Evolutionary conservation across 495 filamentous ascomycete genomes (phyloP), one percentile per base, ranked within the genome.

Genomic region (Hypoxylon subgilvum): DNA sequence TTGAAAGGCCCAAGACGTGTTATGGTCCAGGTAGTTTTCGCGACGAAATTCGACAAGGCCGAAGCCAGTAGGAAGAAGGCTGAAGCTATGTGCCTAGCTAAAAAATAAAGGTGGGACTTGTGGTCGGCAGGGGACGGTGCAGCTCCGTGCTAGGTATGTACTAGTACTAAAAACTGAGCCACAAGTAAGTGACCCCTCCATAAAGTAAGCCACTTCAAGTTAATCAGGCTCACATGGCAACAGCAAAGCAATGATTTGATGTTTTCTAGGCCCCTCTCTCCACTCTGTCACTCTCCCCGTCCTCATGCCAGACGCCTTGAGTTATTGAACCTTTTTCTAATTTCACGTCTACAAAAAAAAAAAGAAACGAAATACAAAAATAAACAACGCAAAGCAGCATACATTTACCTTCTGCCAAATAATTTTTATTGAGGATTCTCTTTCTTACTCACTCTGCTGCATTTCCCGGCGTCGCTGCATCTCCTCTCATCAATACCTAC

Each of bases 151-250:
- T 8, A 4, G 23, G 31, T 34, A 34, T 3, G n/a, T n/a, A n/a
- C 8, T 34, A 34, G 31, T 12, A 5, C 31, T 12, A 3, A 5
- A 3, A 10, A 34, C 3, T 12, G n/a, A 49, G 42, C 41, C 52
- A 49, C 30, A 49, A 35, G 32, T 22, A 22, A 18, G 3, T 32
- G 13, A 57, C 59, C 64, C 59, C 64, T 58, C 59, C 55, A n/a
- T n/a, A 64, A 44, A 10, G 49, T 51, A 52, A 63, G 59, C 59
- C 59, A 55, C 60, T 48, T 62, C 57, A 46, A 66, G 58, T 51
- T 40, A 45, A 27, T 65, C 41, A 65, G 62, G 57, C 62, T 65
- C 62, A 65, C 62, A 65, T 65, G 57, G 62, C 62, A 65, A 65
- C 56, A 51, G 51, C 41, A 56, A 14, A 56, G 52, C 62, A 49